Conservation (phyloP, 1,284 basidiomycete genomes). For the Apiotrichum akiyoshidainum region DNA sequence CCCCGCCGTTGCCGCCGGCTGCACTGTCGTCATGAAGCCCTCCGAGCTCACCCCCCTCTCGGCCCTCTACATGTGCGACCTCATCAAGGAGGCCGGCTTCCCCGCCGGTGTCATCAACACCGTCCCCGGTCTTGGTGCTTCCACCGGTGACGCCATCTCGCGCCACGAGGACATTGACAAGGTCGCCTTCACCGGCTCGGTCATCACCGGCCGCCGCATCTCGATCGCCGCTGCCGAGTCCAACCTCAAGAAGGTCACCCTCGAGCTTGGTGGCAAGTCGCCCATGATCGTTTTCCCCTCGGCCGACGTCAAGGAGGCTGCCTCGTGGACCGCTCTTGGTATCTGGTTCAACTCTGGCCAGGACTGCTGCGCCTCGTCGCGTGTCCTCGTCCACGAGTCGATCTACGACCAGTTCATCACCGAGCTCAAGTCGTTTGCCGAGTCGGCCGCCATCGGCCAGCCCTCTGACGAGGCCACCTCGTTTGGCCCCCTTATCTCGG, state of each 20-base stretch:
- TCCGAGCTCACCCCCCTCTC: slow-evolving; percentile 88
- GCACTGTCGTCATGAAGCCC: slow-evolving; percentile 58
- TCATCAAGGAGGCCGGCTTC: slow-evolving; percentile 59
- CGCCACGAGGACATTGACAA: slow-evolving; percentile 77
- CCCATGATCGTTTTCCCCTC: slow-evolving; percentile 53
- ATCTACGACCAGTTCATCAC: slow-evolving; percentile 75
- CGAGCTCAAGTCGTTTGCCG: slow-evolving; percentile 65
- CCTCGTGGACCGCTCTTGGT: slow-evolving; percentile 50
- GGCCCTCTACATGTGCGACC: slow-evolving; percentile 61
- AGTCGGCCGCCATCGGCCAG: slow-evolving; percentile 65
- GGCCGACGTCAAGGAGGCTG: slow-evolving; percentile 69
- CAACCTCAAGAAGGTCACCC: slow-evolving; percentile 70
- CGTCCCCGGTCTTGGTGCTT: slow-evolving; percentile 71
- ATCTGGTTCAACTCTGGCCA: slow-evolving; percentile 44
- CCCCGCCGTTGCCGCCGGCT: slow-evolving; percentile 72
- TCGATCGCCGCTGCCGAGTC: slow-evolving; percentile 76
- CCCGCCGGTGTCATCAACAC: slow-evolving; percentile 92
- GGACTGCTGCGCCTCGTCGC: slow-evolving; percentile 60
- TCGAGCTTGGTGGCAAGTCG: slow-evolving; percentile 58
- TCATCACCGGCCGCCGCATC: slow-evolving; percentile 77
- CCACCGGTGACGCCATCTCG: slow-evolving; percentile 80
- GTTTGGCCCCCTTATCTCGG: slow-evolving; percentile 80
- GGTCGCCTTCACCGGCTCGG: slow-evolving; percentile 59
- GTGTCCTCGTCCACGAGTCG: slow-evolving; percentile 80
- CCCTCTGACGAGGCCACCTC: slow-evolving; percentile 70